These are phyloP conservation scores for Nakazawaea populi DNA, from an alignment of 805 yeast species.

Conservation along the genomic window DNA sequence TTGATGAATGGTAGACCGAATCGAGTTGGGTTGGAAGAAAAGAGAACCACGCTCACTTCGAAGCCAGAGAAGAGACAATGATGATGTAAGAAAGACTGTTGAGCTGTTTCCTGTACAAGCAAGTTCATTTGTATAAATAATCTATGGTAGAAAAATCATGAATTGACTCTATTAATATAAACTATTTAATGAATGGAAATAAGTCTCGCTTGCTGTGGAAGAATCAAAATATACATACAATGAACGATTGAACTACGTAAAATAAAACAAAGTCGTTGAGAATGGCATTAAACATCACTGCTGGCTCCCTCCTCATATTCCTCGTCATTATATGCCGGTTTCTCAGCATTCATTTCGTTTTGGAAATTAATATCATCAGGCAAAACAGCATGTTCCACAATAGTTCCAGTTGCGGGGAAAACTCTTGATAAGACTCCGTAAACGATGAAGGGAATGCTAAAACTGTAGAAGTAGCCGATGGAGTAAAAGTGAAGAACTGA, in stretches of 20 bases:
- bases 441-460: slow-evolving; percentile 21
- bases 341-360: slow-evolving; percentile 1
- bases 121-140: not conserved
- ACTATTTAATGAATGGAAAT: too few relatives aligned
- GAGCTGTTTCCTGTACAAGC: too few relatives aligned
- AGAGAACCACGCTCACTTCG: not conserved
- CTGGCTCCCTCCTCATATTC: not conserved
- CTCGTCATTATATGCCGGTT: slow-evolving; percentile 1
- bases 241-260: not conserved
- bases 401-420: slow-evolving; percentile 18
- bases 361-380: slow-evolving; percentile 4
- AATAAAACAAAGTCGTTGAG: not conserved
- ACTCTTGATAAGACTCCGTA: slow-evolving; percentile 17
- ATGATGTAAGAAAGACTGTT: too few relatives aligned
- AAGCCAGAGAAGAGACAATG: not conserved
- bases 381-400: slow-evolving; percentile 2
- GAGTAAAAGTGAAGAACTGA: slow-evolving; percentile 22
- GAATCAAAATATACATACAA: not conserved
- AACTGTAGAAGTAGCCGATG: slow-evolving; percentile 25
- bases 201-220: not conserved
- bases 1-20: not conserved
- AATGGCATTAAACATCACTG: not conserved
- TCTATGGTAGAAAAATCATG: too few relatives aligned
- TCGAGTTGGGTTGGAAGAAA: not conserved
- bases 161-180: too few relatives aligned